Conservation (phyloP, 441 rosid genomes). For the Populus hybrid region DNA sequence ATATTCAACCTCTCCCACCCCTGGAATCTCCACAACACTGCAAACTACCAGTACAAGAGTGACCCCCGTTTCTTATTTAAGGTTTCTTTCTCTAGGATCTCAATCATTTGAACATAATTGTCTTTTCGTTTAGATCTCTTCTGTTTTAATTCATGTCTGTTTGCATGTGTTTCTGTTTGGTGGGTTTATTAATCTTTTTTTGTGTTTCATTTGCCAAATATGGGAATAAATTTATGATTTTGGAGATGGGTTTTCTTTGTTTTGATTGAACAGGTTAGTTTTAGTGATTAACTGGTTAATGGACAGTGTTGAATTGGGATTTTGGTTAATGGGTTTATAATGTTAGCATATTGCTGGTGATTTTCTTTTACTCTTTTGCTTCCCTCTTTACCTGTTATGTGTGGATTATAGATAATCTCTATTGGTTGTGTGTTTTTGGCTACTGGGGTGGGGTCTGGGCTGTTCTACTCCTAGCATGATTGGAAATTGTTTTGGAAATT, state of each 20-base stretch:
- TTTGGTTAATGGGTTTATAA: not conserved
- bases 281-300: not conserved
- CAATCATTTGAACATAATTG: not conserved
- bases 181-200: not conserved
- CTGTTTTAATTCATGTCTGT: not conserved
- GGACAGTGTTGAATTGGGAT: constrained; percentile 1
- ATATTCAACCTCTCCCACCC: not conserved
- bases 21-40: not conserved
- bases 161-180: not conserved
- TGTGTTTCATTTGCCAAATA: not conserved
- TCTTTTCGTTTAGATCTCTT: not conserved
- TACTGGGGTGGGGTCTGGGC: not conserved
- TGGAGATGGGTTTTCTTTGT: not conserved
- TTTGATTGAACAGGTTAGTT: not conserved
- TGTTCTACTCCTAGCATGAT: not conserved
- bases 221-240: not conserved
- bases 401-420: not conserved
- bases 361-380: not conserved
- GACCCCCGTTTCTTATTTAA: not conserved
- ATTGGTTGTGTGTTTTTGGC: not conserved
- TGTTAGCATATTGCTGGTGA: not conserved
- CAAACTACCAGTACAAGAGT: not conserved
- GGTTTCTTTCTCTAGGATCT: constrained; percentile 14
- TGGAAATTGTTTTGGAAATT: not conserved
- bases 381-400: not conserved